phyloP scores from a whole-genome alignment of 495 filamentous ascomycete genomes.

The Penicillium flavigenum region DNA sequence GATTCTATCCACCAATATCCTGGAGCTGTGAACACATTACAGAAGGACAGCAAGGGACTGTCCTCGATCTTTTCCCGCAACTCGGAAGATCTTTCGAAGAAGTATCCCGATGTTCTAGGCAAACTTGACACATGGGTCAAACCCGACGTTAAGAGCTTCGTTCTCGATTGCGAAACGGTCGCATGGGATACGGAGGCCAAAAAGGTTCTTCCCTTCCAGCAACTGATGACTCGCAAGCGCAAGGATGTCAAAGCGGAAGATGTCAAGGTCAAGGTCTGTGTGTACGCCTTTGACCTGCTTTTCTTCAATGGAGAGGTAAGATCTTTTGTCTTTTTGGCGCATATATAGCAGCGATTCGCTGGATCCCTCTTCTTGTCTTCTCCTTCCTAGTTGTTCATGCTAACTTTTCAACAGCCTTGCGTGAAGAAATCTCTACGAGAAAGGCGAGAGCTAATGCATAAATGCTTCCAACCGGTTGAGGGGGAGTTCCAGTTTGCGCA shows the following conservation, averaged over 20 bases:
- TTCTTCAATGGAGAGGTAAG: constrained; percentile 87
- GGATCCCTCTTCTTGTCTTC: not conserved
- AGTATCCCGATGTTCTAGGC: constrained; percentile 91
- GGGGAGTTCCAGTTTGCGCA: constrained; percentile 93
- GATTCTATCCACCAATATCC: constrained; percentile 66
- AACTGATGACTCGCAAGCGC: constrained; percentile 94
- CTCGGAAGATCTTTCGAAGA: constrained; percentile 93
- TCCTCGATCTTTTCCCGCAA: constrained; percentile 94
- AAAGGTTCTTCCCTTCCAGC: constrained; percentile 94
- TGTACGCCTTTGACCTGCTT: constrained; percentile 94
- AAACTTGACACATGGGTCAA: constrained; percentile 90
- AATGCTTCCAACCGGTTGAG: constrained; percentile 72
- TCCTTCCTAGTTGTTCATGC: not conserved
- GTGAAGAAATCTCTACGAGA: constrained; percentile 86
- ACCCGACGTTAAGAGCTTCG: constrained; percentile 84
- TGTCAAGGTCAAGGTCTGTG: constrained; percentile 94
- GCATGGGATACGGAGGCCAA: constrained; percentile 92
- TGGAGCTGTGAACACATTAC: constrained; percentile 42
- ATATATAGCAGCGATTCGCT: too few species aligned
- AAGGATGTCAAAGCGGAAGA: constrained; percentile 98
- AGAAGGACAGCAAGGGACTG: constrained; percentile 61
- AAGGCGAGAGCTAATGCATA: constrained; percentile 71
- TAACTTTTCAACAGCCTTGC: constrained; percentile 51
- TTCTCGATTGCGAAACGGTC: constrained; percentile 97
- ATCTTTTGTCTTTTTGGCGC: not conserved